Base-by-base conservation (phyloP, 352 stramenopile genomes). In the Pythium insidiosum region DNA sequence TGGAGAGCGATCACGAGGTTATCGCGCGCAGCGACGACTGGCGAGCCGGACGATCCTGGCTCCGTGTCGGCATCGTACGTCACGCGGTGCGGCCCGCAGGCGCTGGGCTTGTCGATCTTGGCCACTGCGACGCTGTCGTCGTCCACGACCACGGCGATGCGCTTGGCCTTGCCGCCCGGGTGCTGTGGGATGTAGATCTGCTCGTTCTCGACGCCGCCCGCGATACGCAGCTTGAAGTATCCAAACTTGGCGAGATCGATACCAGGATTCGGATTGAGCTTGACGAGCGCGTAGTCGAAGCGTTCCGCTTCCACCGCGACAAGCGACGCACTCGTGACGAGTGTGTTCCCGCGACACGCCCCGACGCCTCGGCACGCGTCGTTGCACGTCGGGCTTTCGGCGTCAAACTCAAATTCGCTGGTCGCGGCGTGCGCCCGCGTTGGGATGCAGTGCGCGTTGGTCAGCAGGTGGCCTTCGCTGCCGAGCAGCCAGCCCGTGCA, bases 1-100 rank as follows among this genome's bases (percentile, higher is more conserved):
- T 83, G 70, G 11, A 83, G 59, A 5, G 47, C 67, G 1, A 79
- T 47, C 5, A 82, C 70, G 5, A 16, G 3, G 47, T 82, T 77
- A 44, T 79, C 66, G 1, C 41, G 48, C n/a, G 49, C 34, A 5
- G 55, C 57, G 6, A 78, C 38, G 5, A 82, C 55, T 0, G 66
- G 69, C 15, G 66, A 78, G 5, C 69, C 69, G 0, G 65, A 81
- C 0, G 68, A 69, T 0, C 68, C 63, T 1, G 31, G 20, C 18
- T 65, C 40, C 2, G 69, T 79, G 40, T 82, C 69, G 0, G 66
- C 55, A 6, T 47, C 49, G 63, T 82, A 82, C 1, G 42, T 50
- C 13, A 79, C 34, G 23, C 66, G 56, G 47, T 68, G 45, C 3
- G 43, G 26, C 6, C 51, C 65, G 26, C 68, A 80, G 6, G 33